Base-by-base conservation (phyloP, 768 basidiomycete genomes). In the Rhodotorula babjevae region DNA sequence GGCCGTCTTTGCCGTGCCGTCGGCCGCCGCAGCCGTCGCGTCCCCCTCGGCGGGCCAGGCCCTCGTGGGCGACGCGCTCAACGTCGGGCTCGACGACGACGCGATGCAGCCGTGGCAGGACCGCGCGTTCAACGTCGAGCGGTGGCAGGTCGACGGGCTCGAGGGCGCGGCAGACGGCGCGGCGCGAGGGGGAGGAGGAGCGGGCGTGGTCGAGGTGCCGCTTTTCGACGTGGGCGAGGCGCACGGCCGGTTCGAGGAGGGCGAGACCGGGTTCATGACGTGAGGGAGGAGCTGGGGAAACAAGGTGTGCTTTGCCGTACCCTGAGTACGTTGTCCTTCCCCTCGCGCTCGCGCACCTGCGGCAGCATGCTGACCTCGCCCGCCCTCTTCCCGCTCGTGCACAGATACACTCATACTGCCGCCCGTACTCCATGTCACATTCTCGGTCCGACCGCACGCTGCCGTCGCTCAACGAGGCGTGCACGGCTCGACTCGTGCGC, bases 81-180 rank as follows among this genome's bases (percentile, higher is more conserved):
- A 36, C 58, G 27, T 52, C 15, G 50, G 29, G 29, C 27, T 29
- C 9, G n/a, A 21, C 11, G 56, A 42, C 6, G 55, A 12, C 5
- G 27, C 44, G 14, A 27, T 15, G 36, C 50, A 36, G 10, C 25
- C 40, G 2, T 67, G 66, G 66, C 36, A 42, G 36, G 66, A 67
- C 60, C 12, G 19, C 6, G 66, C 66, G 50, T 67, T 67, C 59
- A 67, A 67, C 27, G 21, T 55, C 40, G 66, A 67, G 49, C 27
- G 58, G 33, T 66, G 44, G 42, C 23, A 31, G 11, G 40, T 42
- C 16, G 50, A 63, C 27, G 50, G 33, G 12, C 19, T 19, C 36
- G 52, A 27, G 40, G 11, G n/a, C 1, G 49, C 12, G 50, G 36
- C n/a, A 16, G 50, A n/a, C 63, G 36, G 36, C 36, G 36, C 36